A percentile compares a stretch with the other conserved stretches of the same genome.
Conservation (phyloP, 176 grass and related monocot genomes). For the Stipa capillata region DNA sequence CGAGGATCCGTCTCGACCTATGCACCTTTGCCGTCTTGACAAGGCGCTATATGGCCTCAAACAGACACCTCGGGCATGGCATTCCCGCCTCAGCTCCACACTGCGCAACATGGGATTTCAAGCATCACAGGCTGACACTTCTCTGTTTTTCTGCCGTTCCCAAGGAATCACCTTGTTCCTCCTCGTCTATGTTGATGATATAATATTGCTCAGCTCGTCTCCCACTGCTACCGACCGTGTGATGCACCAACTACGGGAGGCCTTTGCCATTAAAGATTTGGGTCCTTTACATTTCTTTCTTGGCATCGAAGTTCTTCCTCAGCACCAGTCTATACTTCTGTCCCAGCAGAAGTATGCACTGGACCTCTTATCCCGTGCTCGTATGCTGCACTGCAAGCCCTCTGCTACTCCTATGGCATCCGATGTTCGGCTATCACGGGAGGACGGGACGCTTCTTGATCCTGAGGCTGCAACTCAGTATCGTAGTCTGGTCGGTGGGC, state of each 20-base stretch:
- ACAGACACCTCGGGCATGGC: too few species aligned
- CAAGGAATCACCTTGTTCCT: too few species aligned
- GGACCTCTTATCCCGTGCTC: background rate
- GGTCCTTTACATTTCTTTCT: background rate
- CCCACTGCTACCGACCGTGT: too few species aligned
- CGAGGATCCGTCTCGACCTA: background rate
- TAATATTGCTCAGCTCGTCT: too few species aligned
- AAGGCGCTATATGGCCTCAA: background rate
- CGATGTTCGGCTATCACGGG: background rate
- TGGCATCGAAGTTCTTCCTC: background rate
- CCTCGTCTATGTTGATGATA: too few species aligned
- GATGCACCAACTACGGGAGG: too few species aligned
- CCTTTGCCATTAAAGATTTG: too few species aligned
- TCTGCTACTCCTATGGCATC: background rate
- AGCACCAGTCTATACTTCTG: background rate
- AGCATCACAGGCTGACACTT: background rate
- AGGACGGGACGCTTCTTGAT: background rate
- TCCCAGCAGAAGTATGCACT: background rate
- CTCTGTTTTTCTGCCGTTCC: background rate
- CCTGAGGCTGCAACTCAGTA: background rate
- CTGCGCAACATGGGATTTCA: background rate
- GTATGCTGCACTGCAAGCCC: background rate
- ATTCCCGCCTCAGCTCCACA: too few species aligned
- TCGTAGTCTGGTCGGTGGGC: background rate
- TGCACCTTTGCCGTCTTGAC: background rate